A percentile compares a stretch with the other conserved stretches of the same genome.
These are phyloP conservation scores for Fusarium hostae DNA, from an alignment of 2,329 filamentous ascomycete genomes.

Conservation along the genomic window DNA sequence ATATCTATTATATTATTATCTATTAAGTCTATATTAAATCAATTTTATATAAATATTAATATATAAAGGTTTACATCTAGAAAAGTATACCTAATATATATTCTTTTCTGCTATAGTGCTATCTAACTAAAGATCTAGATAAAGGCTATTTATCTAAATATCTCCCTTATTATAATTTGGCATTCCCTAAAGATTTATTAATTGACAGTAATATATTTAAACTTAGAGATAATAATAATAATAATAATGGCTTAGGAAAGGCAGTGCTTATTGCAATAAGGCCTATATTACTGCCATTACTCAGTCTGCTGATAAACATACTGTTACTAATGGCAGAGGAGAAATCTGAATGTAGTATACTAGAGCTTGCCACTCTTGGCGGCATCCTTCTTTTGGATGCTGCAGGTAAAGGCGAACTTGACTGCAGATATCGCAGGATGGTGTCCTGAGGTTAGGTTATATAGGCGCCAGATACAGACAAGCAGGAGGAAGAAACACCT, in stretches of 20 bases:
- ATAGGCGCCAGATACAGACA: too few species aligned
- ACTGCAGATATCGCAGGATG: too few species aligned
- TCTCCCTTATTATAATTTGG: background rate
- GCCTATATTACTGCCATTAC: too few species aligned
- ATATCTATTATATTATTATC: background rate
- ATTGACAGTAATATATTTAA: background rate
- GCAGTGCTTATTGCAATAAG: too few species aligned
- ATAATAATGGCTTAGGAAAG: background rate
- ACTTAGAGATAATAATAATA: background rate
- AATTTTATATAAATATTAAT: background rate
- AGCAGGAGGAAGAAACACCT: too few species aligned
- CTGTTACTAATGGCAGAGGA: too few species aligned
- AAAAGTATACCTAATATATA: background rate
- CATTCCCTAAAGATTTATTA: background rate
- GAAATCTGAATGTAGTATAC: too few species aligned
- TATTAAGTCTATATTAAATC: background rate
- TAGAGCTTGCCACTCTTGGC: too few species aligned
- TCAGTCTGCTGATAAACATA: too few species aligned
- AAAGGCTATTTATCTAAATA: background rate
- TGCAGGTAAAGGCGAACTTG: too few species aligned
- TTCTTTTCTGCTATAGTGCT: background rate
- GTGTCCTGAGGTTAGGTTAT: too few species aligned
- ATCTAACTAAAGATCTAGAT: background rate
- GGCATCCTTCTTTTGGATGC: too few species aligned
- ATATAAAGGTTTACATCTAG: background rate